A percentile compares a stretch with the other conserved stretches of the same genome.
Evolutionary conservation across 108 stramenopile genomes (phyloP).

Genomic region (Nitzschia inconspicua): DNA sequence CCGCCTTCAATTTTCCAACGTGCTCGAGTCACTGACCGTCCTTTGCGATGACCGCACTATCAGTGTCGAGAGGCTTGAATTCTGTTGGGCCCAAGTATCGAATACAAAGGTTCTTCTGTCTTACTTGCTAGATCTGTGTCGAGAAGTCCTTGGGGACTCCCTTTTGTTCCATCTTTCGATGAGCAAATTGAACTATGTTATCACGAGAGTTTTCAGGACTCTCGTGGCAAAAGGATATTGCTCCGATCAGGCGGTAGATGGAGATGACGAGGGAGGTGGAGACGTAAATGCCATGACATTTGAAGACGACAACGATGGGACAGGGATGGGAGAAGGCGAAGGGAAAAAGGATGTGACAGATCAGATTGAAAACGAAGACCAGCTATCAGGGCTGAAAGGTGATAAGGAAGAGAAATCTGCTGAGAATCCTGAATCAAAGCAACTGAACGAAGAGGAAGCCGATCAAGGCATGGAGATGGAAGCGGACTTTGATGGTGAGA

Average conservation of each 20-base stretch:
- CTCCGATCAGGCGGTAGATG: slow-evolving; percentile 76
- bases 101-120: slow-evolving; percentile 45
- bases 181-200: slow-evolving; percentile 84
- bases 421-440: slow-evolving; percentile 48
- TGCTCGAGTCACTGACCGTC: not conserved
- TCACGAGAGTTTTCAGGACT: slow-evolving; percentile 85
- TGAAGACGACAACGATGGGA: slow-evolving; percentile 95
- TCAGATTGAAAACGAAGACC: slow-evolving; percentile 97
- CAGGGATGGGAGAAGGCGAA: slow-evolving; percentile 99
- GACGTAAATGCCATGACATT: slow-evolving; percentile 80
- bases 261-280: slow-evolving; percentile 66
- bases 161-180: slow-evolving; percentile 50
- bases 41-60: not conserved
- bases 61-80: slow-evolving; percentile 21
- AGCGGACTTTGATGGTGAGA: slow-evolving; percentile 94
- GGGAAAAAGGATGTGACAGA: slow-evolving; percentile 96
- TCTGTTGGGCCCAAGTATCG: slow-evolving; percentile 30
- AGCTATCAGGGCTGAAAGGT: slow-evolving; percentile 90
- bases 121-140: slow-evolving; percentile 29
- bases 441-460: slow-evolving; percentile 91
- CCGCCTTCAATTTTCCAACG: not conserved
- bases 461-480: slow-evolving; percentile 99
- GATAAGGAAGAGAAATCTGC: slow-evolving; percentile 63
- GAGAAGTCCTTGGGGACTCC: slow-evolving; percentile 31
- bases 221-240: slow-evolving; percentile 93